Conservation (phyloP, 148 eudicot species). For the Spergularia marina region DNA sequence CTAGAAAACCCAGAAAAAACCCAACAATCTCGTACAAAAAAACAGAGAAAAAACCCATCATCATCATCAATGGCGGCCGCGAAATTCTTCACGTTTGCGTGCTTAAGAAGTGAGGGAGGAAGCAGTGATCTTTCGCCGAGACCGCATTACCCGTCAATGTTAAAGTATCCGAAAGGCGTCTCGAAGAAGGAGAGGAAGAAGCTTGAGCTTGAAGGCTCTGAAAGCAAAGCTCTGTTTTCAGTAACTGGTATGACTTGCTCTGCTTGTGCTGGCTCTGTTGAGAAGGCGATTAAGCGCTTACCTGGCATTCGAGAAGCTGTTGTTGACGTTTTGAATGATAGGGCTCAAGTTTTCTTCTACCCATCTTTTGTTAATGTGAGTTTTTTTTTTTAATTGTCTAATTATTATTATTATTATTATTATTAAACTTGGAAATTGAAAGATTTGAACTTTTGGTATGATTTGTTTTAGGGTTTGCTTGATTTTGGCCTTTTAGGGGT, state of each 20-base stretch:
- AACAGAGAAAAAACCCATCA: not conserved
- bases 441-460: not conserved
- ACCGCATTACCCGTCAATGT: conserved; percentile 84
- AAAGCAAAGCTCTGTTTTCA: conserved; percentile 51
- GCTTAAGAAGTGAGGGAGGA: conserved; percentile 36
- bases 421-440: not conserved
- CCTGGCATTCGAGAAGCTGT: conserved; percentile 69
- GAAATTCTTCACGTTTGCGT: conserved; percentile 43
- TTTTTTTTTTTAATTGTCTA: not conserved
- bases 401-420: not conserved
- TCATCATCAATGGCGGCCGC: conserved; percentile 33
- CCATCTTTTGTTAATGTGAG: conserved; percentile 65
- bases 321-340: conserved; percentile 66
- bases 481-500: not conserved
- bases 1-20: not conserved
- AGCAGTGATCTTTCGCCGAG: conserved; percentile 40
- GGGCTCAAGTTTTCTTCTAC: conserved; percentile 66
- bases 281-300: conserved; percentile 75
- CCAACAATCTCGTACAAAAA: not conserved
- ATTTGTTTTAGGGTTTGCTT: not conserved
- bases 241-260: conserved; percentile 84
- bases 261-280: conserved; percentile 80
- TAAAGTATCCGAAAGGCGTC: conserved; percentile 63
- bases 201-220: conserved; percentile 32
- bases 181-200: conserved; percentile 31